Percentiles rank a stretch among this genome's conserved stretches.
phyloP scores from a whole-genome alignment of 2,329 filamentous ascomycete genomes.

The Cyphellophora attinorum region DNA sequence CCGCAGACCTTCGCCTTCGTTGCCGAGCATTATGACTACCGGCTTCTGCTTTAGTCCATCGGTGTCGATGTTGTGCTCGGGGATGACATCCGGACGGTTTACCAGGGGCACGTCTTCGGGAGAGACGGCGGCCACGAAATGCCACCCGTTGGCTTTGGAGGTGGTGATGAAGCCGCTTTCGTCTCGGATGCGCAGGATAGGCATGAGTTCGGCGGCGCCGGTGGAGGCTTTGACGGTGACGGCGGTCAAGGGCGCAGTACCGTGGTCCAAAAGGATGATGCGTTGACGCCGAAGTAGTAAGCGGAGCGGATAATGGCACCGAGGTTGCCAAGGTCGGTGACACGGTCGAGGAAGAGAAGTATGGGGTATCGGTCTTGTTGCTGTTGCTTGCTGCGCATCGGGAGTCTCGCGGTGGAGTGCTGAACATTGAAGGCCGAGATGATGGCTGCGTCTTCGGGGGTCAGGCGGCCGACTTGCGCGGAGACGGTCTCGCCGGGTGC shows the following conservation, averaged over 20 bases:
- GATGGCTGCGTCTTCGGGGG: not conserved
- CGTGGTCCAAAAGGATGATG: conserved; percentile 65
- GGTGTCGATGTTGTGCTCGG: conserved; percentile 13
- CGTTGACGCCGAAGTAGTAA: conserved; percentile 82
- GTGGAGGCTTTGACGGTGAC: conserved; percentile 79
- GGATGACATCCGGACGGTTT: conserved; percentile 7
- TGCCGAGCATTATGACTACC: conserved; percentile 64
- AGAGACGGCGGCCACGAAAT: conserved; percentile 64
- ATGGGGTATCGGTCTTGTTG: conserved; percentile 30
- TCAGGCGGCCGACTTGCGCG: not conserved
- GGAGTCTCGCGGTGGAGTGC: not conserved
- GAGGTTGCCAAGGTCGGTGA: conserved; percentile 77
- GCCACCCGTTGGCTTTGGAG: conserved; percentile 67
- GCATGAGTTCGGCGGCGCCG: conserved; percentile 73
- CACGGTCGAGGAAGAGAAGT: conserved; percentile 33
- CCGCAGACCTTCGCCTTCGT: conserved; percentile 68
- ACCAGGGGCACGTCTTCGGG: conserved; percentile 21
- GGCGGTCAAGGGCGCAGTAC: conserved; percentile 64
- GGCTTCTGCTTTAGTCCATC: conserved; percentile 2
- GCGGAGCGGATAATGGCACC: conserved; percentile 83
- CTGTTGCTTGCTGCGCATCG: not conserved
- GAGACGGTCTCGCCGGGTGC: not conserved
- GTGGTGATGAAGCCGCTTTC: conserved; percentile 59
- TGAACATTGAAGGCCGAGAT: not conserved
- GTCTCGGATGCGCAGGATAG: conserved; percentile 60